These are phyloP conservation scores for Ceratobasidium sp. DNA, from an alignment of 1,284 basidiomycete genomes.

Conservation along the genomic window DNA sequence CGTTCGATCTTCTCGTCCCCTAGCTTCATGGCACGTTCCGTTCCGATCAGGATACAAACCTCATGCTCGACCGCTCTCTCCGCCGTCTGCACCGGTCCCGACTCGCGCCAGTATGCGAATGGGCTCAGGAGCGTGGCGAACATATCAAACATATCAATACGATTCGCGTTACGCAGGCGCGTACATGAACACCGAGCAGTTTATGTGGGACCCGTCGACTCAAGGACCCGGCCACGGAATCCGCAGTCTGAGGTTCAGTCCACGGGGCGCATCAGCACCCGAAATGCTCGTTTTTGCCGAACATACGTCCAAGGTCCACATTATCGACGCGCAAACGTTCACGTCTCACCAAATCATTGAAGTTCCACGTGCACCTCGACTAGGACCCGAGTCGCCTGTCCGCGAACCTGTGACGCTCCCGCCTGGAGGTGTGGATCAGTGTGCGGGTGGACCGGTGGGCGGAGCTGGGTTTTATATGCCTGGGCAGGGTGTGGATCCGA, in stretches of 20 bases:
- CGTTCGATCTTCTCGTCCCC: constrained; percentile 54
- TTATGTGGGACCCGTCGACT: constrained; percentile 46
- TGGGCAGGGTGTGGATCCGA: constrained; percentile 46
- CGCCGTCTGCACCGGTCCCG: constrained; percentile 1
- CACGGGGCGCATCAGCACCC: constrained; percentile 61
- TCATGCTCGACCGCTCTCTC: background rate
- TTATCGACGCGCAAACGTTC: constrained; percentile 84
- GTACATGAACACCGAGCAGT: constrained; percentile 45
- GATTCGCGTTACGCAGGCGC: constrained; percentile 19
- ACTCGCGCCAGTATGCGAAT: background rate
- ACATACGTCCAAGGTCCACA: constrained; percentile 80
- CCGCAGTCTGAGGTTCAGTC: constrained; percentile 81
- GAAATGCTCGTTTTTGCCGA: constrained; percentile 88
- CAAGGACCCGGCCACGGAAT: constrained; percentile 82
- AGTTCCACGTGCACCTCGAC: constrained; percentile 62
- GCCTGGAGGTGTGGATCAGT: background rate
- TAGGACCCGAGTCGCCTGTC: background rate
- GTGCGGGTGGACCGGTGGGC: background rate
- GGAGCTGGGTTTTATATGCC: constrained; percentile 13
- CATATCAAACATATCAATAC: background rate
- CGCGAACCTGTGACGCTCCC: constrained; percentile 30
- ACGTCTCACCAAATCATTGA: constrained; percentile 77
- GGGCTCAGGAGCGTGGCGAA: constrained; percentile 1
- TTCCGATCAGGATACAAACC: constrained; percentile 27
- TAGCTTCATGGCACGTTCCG: constrained; percentile 50